Percentiles rank a stretch among this genome's conserved stretches.
Conservation (phyloP, 345 rosid species). For the Erucastrum elatum region DNA sequence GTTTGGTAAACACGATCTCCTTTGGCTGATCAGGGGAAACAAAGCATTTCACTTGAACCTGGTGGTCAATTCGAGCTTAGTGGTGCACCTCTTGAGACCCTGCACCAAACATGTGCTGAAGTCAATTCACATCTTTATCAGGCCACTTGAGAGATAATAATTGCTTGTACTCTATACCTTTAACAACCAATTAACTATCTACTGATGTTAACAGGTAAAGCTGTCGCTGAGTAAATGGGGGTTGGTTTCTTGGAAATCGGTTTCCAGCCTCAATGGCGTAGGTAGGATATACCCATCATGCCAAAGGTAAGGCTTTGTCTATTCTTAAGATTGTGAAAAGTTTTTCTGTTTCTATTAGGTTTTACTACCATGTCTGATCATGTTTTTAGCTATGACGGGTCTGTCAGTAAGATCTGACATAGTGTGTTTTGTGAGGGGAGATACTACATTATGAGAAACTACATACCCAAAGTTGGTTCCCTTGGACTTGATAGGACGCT, state of each 20-base stretch:
- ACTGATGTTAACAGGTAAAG: slow-evolving; percentile 61
- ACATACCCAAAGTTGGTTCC: slow-evolving; percentile 96
- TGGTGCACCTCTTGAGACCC: too few relatives aligned
- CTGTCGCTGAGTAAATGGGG: slow-evolving; percentile 98
- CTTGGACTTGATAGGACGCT: slow-evolving; percentile 99
- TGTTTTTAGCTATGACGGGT: neutral
- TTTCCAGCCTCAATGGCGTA: slow-evolving; percentile 91
- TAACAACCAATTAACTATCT: neutral
- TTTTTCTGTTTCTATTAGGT: neutral
- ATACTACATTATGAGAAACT: slow-evolving; percentile 92
- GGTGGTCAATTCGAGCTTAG: too few relatives aligned
- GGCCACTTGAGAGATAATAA: slow-evolving; percentile 41
- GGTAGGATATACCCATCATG: slow-evolving; percentile 90
- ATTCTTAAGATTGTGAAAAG: neutral
- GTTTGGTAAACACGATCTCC: neutral
- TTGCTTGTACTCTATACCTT: neutral
- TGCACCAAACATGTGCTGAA: too few relatives aligned
- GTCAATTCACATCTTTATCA: slow-evolving; percentile 99
- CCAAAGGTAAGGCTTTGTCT: slow-evolving; percentile 68
- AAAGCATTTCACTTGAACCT: too few relatives aligned
- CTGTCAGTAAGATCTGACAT: slow-evolving; percentile 34
- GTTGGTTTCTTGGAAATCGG: slow-evolving; percentile 97
- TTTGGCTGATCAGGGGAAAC: slow-evolving; percentile 61
- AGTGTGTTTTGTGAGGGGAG: slow-evolving; percentile 66
- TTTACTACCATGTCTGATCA: neutral